These are phyloP conservation scores for Ceratobasidium sp. DNA, from an alignment of 1,284 basidiomycete species.

Conservation along the genomic window DNA sequence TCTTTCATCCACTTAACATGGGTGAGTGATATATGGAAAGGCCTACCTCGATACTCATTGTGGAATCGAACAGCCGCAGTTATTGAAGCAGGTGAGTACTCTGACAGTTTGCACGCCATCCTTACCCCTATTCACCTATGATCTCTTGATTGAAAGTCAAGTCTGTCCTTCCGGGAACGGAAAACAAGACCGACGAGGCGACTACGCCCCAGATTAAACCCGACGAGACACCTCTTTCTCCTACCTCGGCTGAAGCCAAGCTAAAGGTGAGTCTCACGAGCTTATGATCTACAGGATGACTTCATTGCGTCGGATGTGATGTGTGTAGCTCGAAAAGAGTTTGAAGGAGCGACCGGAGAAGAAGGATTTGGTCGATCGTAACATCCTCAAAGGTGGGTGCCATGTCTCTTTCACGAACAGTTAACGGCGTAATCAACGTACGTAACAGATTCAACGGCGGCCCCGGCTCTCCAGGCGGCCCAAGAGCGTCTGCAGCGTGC, in stretches of 20 bases:
- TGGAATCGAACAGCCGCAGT: constrained; percentile 18
- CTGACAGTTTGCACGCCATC: not conserved
- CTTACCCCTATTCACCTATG: constrained; percentile 19
- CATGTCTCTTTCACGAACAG: not conserved
- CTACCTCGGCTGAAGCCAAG: constrained; percentile 26
- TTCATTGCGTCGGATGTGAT: constrained; percentile 16
- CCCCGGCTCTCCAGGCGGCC: constrained; percentile 77
- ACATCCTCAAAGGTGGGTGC: constrained; percentile 78
- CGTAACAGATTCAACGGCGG: constrained; percentile 72
- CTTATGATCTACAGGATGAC: not conserved
- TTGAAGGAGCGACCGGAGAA: constrained; percentile 72
- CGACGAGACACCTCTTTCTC: constrained; percentile 48
- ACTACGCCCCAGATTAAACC: constrained; percentile 36
- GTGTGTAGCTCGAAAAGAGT: constrained; percentile 70
- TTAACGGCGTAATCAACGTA: not conserved
- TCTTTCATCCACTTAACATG: constrained; percentile 4
- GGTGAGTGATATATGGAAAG: not conserved
- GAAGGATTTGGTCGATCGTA: constrained; percentile 76
- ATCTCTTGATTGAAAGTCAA: constrained; percentile 21
- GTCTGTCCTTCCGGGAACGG: constrained; percentile 26
- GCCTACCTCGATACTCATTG: not conserved
- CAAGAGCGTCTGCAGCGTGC: constrained; percentile 75
- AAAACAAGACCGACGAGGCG: not conserved
- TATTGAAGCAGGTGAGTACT: constrained; percentile 29
- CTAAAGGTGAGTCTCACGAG: constrained; percentile 7